Base-by-base conservation (phyloP, 768 basidiomycete species). In the Rubroboletus pulcherrimus region DNA sequence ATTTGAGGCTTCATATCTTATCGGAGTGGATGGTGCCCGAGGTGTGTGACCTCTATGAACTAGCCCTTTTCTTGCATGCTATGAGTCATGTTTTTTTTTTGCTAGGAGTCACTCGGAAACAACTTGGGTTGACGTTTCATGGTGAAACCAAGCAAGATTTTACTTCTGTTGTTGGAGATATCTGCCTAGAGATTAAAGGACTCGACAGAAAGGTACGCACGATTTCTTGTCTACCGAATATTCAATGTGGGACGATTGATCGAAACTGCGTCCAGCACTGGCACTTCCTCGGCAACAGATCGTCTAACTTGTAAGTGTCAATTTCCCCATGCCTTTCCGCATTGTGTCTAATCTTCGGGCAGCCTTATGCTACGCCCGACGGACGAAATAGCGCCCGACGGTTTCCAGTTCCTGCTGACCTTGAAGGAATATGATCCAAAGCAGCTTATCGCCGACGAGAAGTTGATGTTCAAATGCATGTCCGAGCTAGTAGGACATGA, bases 21-120 rank as follows among this genome's bases (percentile, higher is more conserved):
- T 79, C 14, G 78, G 78, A 2, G 65, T 73, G 0, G 80, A 79
- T 55, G 76, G 77, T 15, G 78, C 74, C 0, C 67, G 55, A 46
- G 61, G 69, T 67, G 14, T n/a, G 63, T 58, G 7, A 47, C 11
- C 11, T 46, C 33, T 19, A 24, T 26, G 5, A 24, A 19, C 17
- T 17, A 14, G 17, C 11, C 43, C 9, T 14, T 45, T 26, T 14
- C 5, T 34, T n/a, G n/a, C 12, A 19, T 30, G 37, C 7, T 12
- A 17, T 29, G 7, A 6, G 26, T 24, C 19, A n/a, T n/a, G 19
- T 3, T 11, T 46, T 37, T 26, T 30, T 30, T 33, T 12, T 31
- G 15, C 33, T 34, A 77, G 77, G 67, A 12, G 39, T 69, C 4
- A 71, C 71, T 7, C 67, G 80, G 21, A 77, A 75, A 53, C 60